These are phyloP conservation scores for Dimocarpus longan DNA, from an alignment of 345 rosid genomes.

Conservation along the genomic window DNA sequence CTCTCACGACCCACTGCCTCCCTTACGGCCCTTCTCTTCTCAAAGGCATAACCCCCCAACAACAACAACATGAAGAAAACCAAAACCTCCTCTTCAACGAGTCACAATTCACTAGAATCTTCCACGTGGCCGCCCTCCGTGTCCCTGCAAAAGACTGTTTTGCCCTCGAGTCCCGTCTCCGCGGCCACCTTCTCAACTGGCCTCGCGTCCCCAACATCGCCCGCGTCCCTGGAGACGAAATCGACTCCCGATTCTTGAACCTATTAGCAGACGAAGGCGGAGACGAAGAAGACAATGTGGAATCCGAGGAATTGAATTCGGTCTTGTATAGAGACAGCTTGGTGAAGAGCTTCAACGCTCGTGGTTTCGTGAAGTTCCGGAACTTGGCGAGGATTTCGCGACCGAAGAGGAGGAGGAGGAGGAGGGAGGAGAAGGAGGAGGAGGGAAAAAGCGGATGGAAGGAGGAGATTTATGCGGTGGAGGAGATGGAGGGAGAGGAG, in stretches of 20 bases:
- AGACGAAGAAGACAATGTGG: slow-evolving; percentile 40
- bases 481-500: slow-evolving; percentile 42
- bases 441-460: slow-evolving; percentile 31
- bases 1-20: slow-evolving; percentile 28
- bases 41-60: slow-evolving; percentile 51
- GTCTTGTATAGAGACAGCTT: slow-evolving; percentile 70
- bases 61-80: slow-evolving; percentile 29
- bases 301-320: slow-evolving; percentile 47
- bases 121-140: slow-evolving; percentile 62
- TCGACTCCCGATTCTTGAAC: slow-evolving; percentile 47
- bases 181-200: slow-evolving; percentile 90
- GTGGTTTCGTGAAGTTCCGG: slow-evolving; percentile 72
- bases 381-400: slow-evolving; percentile 80
- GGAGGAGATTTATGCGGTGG: slow-evolving; percentile 54
- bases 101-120: slow-evolving; percentile 59
- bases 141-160: slow-evolving; percentile 69
- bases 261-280: slow-evolving; percentile 24
- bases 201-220: slow-evolving; percentile 77
- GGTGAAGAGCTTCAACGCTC: slow-evolving; percentile 59
- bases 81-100: slow-evolving; percentile 39
- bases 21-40: slow-evolving; percentile 81
- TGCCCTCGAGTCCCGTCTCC: slow-evolving; percentile 69
- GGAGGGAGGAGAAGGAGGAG: slow-evolving; percentile 20
- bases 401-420: slow-evolving; percentile 54
- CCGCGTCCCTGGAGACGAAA: slow-evolving; percentile 76